Base-by-base conservation (phyloP, 108 stramenopile genomes). In the Cyclotella choctawhatcheeana region DNA sequence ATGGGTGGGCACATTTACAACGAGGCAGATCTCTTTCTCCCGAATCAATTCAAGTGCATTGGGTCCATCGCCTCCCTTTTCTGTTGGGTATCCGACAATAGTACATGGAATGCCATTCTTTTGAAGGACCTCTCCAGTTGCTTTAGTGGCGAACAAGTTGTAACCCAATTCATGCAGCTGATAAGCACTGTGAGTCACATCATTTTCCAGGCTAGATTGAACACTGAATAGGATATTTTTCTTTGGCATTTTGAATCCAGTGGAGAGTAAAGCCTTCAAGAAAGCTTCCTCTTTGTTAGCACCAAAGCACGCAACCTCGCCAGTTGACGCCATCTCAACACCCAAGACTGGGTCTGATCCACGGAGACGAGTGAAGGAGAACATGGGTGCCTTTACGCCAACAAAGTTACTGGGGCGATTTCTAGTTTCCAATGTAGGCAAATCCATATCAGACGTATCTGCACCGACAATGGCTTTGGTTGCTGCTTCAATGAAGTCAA, bases 241-340 rank as follows among this genome's bases (percentile, higher is more conserved):
- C 79, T 95, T 88, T 24, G 98, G 98, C 71, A 99, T 76, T 72
- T 97, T 88, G 85, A 98, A 97, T 29, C 88, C 89, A 71, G 98
- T 97, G 21, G 95, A 92, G 13, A 99, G 83, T 53, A 98, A 71
- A 25, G 94, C 82, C 84, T 98, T 97, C 71, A 99, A 85, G 89
- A 99, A 98, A 40, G 99, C 99, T 71, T 99, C 99, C 64, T 99
- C 93, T 58, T 90, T 90, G 84, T 92, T 94, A 18, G 81, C 88
- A 40, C 99, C 99, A 77, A 98, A 99, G 91, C 99, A 99, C 8
- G 99, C 99, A 12, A 99, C 99, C 77, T 99, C 99, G 24, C 99
- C 99, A 50, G 99, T 99, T 30, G 94, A 96, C 8, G 96, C 93
- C 98, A 99, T 99, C 83, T 99, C 98, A 34, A 99, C 98, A 14